A percentile compares a stretch with the other conserved stretches of the same genome.
These are phyloP conservation scores for Orbilia blumenaviensis DNA, from an alignment of 2,329 filamentous ascomycete genomes.

Conservation along the genomic window DNA sequence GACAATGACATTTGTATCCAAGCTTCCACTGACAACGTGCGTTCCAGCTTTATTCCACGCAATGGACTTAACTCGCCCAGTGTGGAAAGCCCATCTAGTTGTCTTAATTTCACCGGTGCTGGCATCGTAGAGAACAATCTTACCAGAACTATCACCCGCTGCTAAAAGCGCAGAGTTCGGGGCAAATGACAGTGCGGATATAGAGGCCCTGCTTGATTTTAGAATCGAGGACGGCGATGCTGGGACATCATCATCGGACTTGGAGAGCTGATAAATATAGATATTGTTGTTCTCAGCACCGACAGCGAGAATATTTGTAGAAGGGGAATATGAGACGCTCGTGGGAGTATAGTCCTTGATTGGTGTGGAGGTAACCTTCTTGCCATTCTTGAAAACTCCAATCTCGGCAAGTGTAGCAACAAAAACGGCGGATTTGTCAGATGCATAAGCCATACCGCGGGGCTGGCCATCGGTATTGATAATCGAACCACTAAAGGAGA, in stretches of 20 bases:
- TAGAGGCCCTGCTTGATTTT: constrained; percentile 72
- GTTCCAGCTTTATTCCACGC: constrained; percentile 81
- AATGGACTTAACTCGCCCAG: constrained; percentile 72
- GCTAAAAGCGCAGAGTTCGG: constrained; percentile 79
- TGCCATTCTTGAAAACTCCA: constrained; percentile 66
- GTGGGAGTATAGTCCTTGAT: constrained; percentile 73
- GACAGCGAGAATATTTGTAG: constrained; percentile 71
- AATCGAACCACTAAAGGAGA: constrained; percentile 23
- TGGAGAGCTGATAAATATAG: constrained; percentile 74
- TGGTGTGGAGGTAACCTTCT: constrained; percentile 70
- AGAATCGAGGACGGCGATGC: constrained; percentile 67
- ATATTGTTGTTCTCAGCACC: constrained; percentile 79
- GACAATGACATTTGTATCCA: constrained; percentile 91
- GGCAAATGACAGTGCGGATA: constrained; percentile 86
- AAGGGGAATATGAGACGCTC: constrained; percentile 64
- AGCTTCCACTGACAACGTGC: constrained; percentile 80
- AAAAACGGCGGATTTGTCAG: constrained; percentile 66
- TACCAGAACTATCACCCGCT: constrained; percentile 82
- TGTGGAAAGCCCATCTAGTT: constrained; percentile 79
- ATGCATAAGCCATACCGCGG: constrained; percentile 71
- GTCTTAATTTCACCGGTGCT: constrained; percentile 75
- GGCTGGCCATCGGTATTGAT: constrained; percentile 69
- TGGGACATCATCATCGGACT: constrained; percentile 67
- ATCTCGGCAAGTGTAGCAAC: constrained; percentile 69
- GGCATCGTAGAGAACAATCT: constrained; percentile 82